Base-by-base conservation (phyloP, 768 basidiomycete species). In the Russula emetica region DNA sequence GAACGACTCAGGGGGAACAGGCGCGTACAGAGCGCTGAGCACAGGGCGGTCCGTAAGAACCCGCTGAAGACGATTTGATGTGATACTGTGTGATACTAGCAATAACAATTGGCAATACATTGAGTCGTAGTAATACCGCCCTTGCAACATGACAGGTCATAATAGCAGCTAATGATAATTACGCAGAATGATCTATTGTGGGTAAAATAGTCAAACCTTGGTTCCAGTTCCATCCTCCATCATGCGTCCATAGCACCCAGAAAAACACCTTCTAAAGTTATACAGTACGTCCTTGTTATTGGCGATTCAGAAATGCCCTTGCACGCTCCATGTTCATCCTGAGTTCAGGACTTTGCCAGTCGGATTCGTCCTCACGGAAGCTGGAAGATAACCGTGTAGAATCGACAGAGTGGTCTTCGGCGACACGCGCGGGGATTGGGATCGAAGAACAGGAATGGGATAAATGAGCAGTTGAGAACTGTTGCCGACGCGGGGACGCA, bases 301-400 rank as follows among this genome's bases (percentile, higher is more conserved):
- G 61, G 10, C 60, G 51, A 22, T 58, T 56, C 28, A 54, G 66
- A 44, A 66, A 55, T 49, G 80, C 81, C 34, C 89, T 76, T 10
- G 89, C 89, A 9, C 78, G 76, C 73, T 84, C 84, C 89, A 91
- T 92, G 30, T 80, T 82, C 74, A 87, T 85, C 61, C 82, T 79
- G 44, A 92, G 70, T 76, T 87, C 85, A 1, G 83, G 79, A 70
- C 86, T 90, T 72, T 83, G 77, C 80, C 83, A 87, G 10, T 76
- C 66, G 34, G 68, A 69, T 50, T 78, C 76, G 55, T 84, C 83
- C 67, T 86, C 86, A 61, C 64, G 72, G 30, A 72, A 71, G 68
- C 70, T 74, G 26, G 61, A 55, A 38, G 63, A 68, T 47, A 66
- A 61, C n/a, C 45, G 53, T 11, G 32, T 55, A 40, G 49, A 20